Evolutionary conservation across 2,329 filamentous ascomycete genomes (phyloP).

Genomic region (Botrytis byssoidea): DNA sequence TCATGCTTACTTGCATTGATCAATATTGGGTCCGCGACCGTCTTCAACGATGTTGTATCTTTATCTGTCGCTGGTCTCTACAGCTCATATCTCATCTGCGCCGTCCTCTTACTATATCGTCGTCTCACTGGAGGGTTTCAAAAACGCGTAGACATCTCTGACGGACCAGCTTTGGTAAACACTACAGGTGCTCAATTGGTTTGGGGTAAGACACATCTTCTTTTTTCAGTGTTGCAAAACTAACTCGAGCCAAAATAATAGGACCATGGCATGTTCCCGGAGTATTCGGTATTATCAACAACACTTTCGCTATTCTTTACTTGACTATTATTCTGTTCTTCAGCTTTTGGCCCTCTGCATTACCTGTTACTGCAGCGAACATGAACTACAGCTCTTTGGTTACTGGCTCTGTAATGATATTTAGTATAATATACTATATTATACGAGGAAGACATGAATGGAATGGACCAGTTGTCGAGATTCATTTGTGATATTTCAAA

Average conservation of each 20-base stretch:
- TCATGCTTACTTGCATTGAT: slow-evolving; percentile 37
- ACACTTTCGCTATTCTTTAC: slow-evolving; percentile 45
- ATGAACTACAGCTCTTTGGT: slow-evolving; percentile 46
- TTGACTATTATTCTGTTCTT: slow-evolving; percentile 43
- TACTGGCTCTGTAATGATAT: slow-evolving; percentile 15
- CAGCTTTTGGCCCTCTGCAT: slow-evolving; percentile 47
- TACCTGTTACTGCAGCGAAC: slow-evolving; percentile 40
- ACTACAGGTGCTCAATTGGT: slow-evolving; percentile 13
- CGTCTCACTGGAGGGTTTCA: slow-evolving; percentile 15
- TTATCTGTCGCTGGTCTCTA: slow-evolving; percentile 34
- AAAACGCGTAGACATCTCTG: background rate
- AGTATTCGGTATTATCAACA: slow-evolving; percentile 43
- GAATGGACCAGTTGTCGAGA: background rate
- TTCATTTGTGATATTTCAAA: background rate
- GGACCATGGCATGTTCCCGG: slow-evolving; percentile 34
- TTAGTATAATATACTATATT: slow-evolving; percentile 19
- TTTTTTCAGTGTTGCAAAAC: background rate
- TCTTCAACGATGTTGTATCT: slow-evolving; percentile 52
- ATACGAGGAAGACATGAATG: background rate
- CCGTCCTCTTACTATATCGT: slow-evolving; percentile 19
- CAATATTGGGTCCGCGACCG: slow-evolving; percentile 49
- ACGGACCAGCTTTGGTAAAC: slow-evolving; percentile 9
- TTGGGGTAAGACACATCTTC: slow-evolving; percentile 9
- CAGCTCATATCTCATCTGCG: slow-evolving; percentile 20
- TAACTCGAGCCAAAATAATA: background rate